Evolutionary conservation across 805 yeast species (phyloP), one percentile per base, ranked within the genome.

Genomic region (Wickerhamiella sergipiensis): DNA sequence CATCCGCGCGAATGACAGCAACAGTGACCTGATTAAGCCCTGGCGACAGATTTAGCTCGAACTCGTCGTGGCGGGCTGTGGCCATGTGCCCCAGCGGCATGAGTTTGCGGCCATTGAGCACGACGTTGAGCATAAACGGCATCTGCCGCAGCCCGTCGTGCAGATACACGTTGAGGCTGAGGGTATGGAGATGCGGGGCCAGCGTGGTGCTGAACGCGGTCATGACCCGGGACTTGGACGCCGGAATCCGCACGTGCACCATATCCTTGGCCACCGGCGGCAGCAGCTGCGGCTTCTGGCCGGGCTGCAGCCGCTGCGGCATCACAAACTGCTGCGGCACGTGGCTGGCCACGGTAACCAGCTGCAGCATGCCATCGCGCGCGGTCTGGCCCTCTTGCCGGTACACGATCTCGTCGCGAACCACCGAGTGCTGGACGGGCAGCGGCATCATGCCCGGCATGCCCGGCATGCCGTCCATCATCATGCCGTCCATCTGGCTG

Each of bases 141-240:
- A 63, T 53, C 29, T 47, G 64, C 52, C 64, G 64, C 52, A 71
- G 67, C 29, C 65, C 59, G 47, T 70, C 72, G 55, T 73, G 70
- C 48, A 80, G 64, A 24, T 69, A 64, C 3, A 74, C 73, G 21
- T 69, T 59, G 3, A 78, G 61, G 4, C 73, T 67, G 45, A 78
- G 61, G 1, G 79, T 71, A 33, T 73, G 71, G 40, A 76, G 74
- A 44, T 67, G 66, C 12, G 70, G 63, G 12, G 82, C 80, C 49
- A 80, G 62, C 15, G 70, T 68, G 12, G 61, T 54, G 3, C 59
- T 50, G 44, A 43, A 59, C 2, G 60, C 51, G 10, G 59, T 57
- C 52, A 58, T 54, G 7, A 52, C 53, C 29, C 57, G 55, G 13
- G 52, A 45, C 17, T 53, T 52, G 17, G 62, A 52, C 9, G 63